Base-by-base conservation (phyloP, 2,329 filamentous ascomycete genomes). In the Trichophyton mentagrophytes region DNA sequence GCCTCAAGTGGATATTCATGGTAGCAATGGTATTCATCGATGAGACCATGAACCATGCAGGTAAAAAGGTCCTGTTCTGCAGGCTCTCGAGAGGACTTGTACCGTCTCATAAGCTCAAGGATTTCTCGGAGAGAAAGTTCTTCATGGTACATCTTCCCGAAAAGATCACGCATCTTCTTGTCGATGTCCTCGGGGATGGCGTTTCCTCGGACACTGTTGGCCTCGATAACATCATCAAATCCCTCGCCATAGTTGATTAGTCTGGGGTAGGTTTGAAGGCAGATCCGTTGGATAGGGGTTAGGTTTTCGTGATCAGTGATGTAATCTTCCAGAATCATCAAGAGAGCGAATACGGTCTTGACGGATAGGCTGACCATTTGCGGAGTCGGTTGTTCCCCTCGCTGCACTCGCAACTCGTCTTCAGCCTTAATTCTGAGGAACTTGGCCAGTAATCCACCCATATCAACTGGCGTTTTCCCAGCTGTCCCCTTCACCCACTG, bases 31-130 rank as follows among this genome's bases (percentile, higher is more conserved):
- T 96, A 99, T 76, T 99, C 93, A 68, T 99, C 93, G 67, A 99
- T 96, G 3, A 99, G 79, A 0, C 93, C 93, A 69, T 96, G 91
- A 40, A 99, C 95, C 90, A 99, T 99, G 76, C 92, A 96, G 13
- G 92, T 89, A 71, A 99, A 99, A 5, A 96, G 82, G 70, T 99
- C 93, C 71, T 97, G 93, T 63, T 96, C 90, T 15, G 86, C 78
- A 1, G 89, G 82, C 63, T 93, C 88, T 56, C 85, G 84, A 0
- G 95, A 97, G 61, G 85, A 85, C 72, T 99, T 97, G 76, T 96
- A 95, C 61, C 83, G 82, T 65, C 90, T 86, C 68, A 99, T 82
- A 44, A 90, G 83, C 64, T 88, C 85, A 58, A 99, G 87, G 65
- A 99, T 88, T 60, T 89, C 85, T 60, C 89, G 84, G 17, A 96